Base-by-base conservation (phyloP, 75 land plant genomes). In the Selaginella moellendorffii region DNA sequence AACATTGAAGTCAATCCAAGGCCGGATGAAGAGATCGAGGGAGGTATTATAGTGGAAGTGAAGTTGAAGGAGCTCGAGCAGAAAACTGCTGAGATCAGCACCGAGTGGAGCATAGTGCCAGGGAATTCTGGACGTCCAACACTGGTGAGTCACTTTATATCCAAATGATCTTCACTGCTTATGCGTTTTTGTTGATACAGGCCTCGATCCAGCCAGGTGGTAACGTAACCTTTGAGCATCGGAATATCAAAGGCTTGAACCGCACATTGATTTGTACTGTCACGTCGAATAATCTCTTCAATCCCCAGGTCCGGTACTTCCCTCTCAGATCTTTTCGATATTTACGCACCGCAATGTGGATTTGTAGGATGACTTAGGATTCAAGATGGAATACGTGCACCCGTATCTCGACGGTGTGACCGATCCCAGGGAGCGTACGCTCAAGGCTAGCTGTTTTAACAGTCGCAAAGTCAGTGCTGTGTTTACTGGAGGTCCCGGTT, bases 61-160 rank as follows among this genome's bases (percentile, higher is more conserved):
- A 93, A 88, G 76, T 85, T 93, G 54, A 85, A 89, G 73, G 98
- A 93, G 63, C 78, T 93, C 21, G 98, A 93, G 54, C 96, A 83
- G 51, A 89, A 85, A 62, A 79, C 87, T 1, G 96, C 90, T 64
- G 98, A 93, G 69, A 90, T 93, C 26, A 81, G 78, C 67, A 81
- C 98, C 28, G 90, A 93, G 65, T 93, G 98, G 98, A 93, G 90
- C 65, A n/a, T n/a, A n/a, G 96, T 89, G 21, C 96, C 90, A 62
- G 96, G 98, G 27, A 80, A 79, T 30, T 69, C 77, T n/a, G 98
- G 98, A 10, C 76, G 85, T 21, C 98, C 98, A 25, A 83, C 80
- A 29, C 75, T 93, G 90, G 97, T 88, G 76, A 23, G 30, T 22
- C 20, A 56, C 9, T 56, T 8, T 27, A 19, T 60, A 22, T 29